Evolutionary conservation across 768 basidiomycete species (phyloP), one percentile per base, ranked within the genome.

Genomic region (Leccinum variicolor): DNA sequence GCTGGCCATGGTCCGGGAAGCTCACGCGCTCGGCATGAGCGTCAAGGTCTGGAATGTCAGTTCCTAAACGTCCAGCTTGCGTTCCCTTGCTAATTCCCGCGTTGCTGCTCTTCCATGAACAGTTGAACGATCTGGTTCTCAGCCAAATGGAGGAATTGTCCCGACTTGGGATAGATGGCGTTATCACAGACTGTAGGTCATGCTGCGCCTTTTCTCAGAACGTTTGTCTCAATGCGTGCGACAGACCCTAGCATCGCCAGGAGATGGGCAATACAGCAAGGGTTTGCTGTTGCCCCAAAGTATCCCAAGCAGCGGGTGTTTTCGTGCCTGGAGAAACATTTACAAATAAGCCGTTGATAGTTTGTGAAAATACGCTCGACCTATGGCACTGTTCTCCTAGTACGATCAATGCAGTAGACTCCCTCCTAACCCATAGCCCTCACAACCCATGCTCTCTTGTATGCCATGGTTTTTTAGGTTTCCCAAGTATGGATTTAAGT

Each of bases 21-120:
- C 89, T 0, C 90, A 91, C 65, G 59, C 76, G 34, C 77, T 87
- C 29, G 85, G 84, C 3, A 66, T 92, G 67, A 58, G 68, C 11
- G 84, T 92, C 47, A 84, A 85, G 59, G 87, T 89, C 6, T 92
- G 86, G 84, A 92, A 90, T 29, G 87, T 88, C 59, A 61, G 82
- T 75, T 15, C 26, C 36, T 4, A 26, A 43, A 33, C 14, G 11
- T 33, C 4, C 13, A 17, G 3, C 19, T 39, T 50, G 54, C 14
- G 31, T 46, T 21, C 11, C 19, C 19, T 6, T 41, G 21, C 15
- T 19, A 46, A 41, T 9, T 47, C n/a, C 61, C 52, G 63, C n/a
- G 19, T 11, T 48, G 15, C 45, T 17, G 14, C 21, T 14, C 36
- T 46, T 43, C 2, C 19, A 21, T 43, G 41, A 29, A 58, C 7